Percentiles rank a stretch among this genome's conserved stretches.
phyloP scores from a whole-genome alignment of 768 basidiomycete species.

The Boletus reticulatus region DNA sequence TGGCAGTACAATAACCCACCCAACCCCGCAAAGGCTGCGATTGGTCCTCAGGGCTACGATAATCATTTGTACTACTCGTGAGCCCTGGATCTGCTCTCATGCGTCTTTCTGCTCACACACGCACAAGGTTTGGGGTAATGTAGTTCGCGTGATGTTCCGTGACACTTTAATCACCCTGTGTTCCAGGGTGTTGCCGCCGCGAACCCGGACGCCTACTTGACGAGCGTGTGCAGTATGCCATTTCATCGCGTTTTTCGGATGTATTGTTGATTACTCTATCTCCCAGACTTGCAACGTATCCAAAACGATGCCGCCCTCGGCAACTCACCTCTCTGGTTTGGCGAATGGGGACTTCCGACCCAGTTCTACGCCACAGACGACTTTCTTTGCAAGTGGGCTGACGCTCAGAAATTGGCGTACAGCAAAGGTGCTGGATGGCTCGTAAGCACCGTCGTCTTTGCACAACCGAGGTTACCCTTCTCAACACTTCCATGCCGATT shows the following conservation, averaged over 20 bases:
- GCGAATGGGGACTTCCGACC: conserved; percentile 63
- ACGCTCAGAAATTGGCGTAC: conserved; percentile 70
- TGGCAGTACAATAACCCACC: conserved; percentile 72
- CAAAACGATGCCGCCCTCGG: conserved; percentile 43
- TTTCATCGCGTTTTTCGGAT: neutral
- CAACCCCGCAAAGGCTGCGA: conserved; percentile 67
- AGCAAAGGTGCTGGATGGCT: conserved; percentile 64
- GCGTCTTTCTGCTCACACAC: conserved; percentile 5
- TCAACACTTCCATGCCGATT: neutral
- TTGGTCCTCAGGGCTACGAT: conserved; percentile 73
- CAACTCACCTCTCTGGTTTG: conserved; percentile 52
- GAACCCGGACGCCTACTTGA: conserved; percentile 62
- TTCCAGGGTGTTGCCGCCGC: conserved; percentile 66
- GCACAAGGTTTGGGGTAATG: conserved; percentile 55
- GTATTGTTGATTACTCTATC: neutral
- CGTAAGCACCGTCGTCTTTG: conserved; percentile 36
- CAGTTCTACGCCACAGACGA: conserved; percentile 61
- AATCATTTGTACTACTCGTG: conserved; percentile 78
- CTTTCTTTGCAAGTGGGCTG: conserved; percentile 68
- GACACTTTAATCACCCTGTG: neutral
- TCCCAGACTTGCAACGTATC: conserved; percentile 58
- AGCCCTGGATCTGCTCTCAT: conserved; percentile 20
- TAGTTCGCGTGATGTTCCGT: neutral
- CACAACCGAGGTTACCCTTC: neutral
- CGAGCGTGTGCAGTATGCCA: conserved; percentile 64